Evolutionary conservation across 1,284 basidiomycete species (phyloP), one percentile per base, ranked within the genome.

Genomic region (Takashimella koratensis): DNA sequence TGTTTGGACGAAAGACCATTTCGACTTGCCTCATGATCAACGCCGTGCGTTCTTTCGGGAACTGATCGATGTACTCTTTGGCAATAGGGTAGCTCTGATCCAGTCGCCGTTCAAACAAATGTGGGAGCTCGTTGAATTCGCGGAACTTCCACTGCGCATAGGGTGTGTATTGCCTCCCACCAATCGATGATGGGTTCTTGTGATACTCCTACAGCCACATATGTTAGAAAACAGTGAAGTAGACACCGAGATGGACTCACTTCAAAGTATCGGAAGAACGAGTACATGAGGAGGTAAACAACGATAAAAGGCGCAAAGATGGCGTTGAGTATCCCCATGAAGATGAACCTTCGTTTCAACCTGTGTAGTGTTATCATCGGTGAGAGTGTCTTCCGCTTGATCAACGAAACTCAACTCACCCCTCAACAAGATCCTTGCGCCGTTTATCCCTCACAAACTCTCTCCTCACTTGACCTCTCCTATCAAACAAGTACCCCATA

Each of bases 181-280:
- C 89, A 46, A 98, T 90, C 0, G 88, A 87, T 0, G 94, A 95
- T 1, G 95, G 95, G 68, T 98, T 91, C 77, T 97, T 94, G 82
- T 94, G 95, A 70, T 97, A 98, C 80, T 98, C 93, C 92, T 96
- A 60, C n/a, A 40, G n/a, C n/a, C n/a, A n/a, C n/a, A n/a, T n/a
- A n/a, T n/a, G n/a, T n/a, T n/a, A n/a, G n/a, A n/a, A n/a, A n/a
- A n/a, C n/a, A n/a, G n/a, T n/a, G n/a, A n/a, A n/a, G 12, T 36
- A 8, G 4, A 10, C 5, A 10, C 19, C 3, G n/a, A 11, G 19
- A 20, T 24, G 8, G 24, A 68, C 82, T 52, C 49, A 90, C 92
- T 80, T 98, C 95, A 64, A 98, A 98, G 75, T 99, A 98, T 13
- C 94, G 89, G 81, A 99, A 98, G 82, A 99, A 99, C 1, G 93